phyloP scores from a whole-genome alignment of 2,329 filamentous ascomycete species.

The Talaromyces funiculosus region DNA sequence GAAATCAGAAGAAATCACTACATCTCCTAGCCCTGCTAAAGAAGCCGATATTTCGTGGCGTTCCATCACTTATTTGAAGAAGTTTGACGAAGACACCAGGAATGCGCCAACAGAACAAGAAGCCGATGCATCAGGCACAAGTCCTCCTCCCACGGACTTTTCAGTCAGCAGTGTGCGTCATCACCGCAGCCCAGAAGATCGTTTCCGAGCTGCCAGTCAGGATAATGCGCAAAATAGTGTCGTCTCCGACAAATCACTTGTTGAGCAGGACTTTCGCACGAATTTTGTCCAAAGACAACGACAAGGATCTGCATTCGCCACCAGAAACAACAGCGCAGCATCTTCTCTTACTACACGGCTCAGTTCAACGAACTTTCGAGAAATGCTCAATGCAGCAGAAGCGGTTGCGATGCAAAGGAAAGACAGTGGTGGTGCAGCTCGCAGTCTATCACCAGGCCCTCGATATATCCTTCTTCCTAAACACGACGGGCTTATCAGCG shows the following conservation, averaged over 20 bases:
- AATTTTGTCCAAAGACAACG: constrained; percentile 30
- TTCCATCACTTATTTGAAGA: constrained; percentile 9
- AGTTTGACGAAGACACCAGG: constrained; percentile 1
- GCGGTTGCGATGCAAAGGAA: background rate
- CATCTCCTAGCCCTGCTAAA: background rate
- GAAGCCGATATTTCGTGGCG: constrained; percentile 7
- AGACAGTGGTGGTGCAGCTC: background rate
- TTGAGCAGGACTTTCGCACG: constrained; percentile 34
- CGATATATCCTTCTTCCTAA: background rate
- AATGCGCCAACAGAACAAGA: background rate
- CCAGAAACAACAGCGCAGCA: constrained; percentile 12
- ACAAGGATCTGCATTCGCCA: constrained; percentile 19
- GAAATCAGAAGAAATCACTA: background rate
- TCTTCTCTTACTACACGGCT: constrained; percentile 12
- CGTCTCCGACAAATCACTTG: constrained; percentile 21
- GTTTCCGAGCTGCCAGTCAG: constrained; percentile 10
- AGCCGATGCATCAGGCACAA: background rate
- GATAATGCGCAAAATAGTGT: background rate
- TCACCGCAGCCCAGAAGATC: constrained; percentile 16
- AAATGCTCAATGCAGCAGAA: constrained; percentile 7
- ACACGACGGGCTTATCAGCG: background rate
- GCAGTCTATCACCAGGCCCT: background rate
- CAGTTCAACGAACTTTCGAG: constrained; percentile 12
- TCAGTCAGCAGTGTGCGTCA: constrained; percentile 15
- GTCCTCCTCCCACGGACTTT: constrained; percentile 14